Conservation (phyloP, 2,329 filamentous ascomycete genomes). For the Aspergillus felis region DNA sequence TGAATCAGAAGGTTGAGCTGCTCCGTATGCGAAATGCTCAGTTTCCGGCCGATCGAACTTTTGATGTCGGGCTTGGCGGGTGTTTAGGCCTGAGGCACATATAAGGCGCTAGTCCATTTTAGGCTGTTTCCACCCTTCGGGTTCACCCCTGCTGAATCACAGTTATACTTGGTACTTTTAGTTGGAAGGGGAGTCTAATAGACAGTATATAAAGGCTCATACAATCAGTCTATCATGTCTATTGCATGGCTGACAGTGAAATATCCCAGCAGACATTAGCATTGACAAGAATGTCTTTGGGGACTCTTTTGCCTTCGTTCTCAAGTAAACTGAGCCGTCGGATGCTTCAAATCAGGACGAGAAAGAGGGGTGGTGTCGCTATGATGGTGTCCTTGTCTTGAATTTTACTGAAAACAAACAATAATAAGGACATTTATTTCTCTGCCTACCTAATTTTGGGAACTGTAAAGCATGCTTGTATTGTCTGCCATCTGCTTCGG, state of each 20-base stretch:
- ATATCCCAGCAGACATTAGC: too few relatives aligned
- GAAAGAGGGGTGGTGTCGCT: too few relatives aligned
- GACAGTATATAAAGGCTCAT: not conserved
- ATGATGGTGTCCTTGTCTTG: too few relatives aligned
- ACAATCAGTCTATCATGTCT: too few relatives aligned
- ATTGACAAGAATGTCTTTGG: not conserved
- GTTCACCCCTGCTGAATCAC: not conserved
- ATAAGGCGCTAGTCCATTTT: constrained; percentile 1
- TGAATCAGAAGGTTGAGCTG: constrained; percentile 9
- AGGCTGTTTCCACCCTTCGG: not conserved
- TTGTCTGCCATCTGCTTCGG: too few relatives aligned
- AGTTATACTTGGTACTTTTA: not conserved
- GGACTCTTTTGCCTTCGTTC: not conserved
- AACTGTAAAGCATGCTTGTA: too few relatives aligned
- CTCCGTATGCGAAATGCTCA: constrained; percentile 14
- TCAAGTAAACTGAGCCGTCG: not conserved
- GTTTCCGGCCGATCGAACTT: constrained; percentile 29
- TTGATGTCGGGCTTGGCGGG: constrained; percentile 32
- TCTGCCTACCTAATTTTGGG: too few relatives aligned
- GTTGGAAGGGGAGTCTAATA: too few relatives aligned
- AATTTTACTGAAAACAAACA: too few relatives aligned
- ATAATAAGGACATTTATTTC: too few relatives aligned
- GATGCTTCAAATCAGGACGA: too few relatives aligned
- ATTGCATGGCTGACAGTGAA: not conserved
- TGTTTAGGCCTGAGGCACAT: constrained; percentile 21